These are phyloP conservation scores for Royoungia palumana DNA, from an alignment of 768 basidiomycete genomes.

Conservation along the genomic window DNA sequence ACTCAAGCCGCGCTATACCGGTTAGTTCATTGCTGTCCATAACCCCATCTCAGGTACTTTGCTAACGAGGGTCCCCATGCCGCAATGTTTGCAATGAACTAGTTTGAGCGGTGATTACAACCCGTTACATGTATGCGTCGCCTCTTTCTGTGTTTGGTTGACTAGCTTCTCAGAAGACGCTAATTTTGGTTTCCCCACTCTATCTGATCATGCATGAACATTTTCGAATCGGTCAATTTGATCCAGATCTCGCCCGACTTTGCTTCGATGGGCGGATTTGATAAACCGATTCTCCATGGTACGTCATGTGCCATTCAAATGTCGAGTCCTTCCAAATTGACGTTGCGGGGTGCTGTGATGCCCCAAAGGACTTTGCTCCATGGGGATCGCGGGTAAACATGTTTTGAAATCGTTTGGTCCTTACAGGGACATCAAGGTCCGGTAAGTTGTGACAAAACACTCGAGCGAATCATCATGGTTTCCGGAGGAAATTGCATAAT, in stretches of 20 bases:
- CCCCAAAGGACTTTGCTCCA: constrained; percentile 68
- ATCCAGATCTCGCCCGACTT: constrained; percentile 85
- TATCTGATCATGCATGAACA: not conserved
- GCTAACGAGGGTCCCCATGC: not conserved
- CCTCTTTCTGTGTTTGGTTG: not conserved
- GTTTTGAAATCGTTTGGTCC: constrained; percentile 82
- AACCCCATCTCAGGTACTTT: not conserved
- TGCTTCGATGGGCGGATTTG: constrained; percentile 92
- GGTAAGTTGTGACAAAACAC: constrained; percentile 44
- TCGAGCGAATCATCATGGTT: not conserved
- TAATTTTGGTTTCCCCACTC: not conserved
- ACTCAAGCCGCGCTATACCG: constrained; percentile 91
- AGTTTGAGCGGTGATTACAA: constrained; percentile 91
- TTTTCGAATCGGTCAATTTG: constrained; percentile 1
- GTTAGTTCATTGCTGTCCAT: constrained; percentile 37
- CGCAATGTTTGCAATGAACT: not conserved
- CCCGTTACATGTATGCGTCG: constrained; percentile 70
- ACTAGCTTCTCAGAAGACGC: not conserved
- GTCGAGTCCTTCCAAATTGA: not conserved
- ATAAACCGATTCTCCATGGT: constrained; percentile 83
- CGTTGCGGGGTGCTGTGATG: not conserved
- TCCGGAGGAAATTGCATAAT: not conserved
- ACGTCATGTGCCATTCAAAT: not conserved
- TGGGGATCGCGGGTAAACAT: constrained; percentile 93
- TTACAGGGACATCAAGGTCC: constrained; percentile 92